Evolutionary conservation across 2,329 filamentous ascomycete species (phyloP).

Genomic region (Monosporascus sp.): DNA sequence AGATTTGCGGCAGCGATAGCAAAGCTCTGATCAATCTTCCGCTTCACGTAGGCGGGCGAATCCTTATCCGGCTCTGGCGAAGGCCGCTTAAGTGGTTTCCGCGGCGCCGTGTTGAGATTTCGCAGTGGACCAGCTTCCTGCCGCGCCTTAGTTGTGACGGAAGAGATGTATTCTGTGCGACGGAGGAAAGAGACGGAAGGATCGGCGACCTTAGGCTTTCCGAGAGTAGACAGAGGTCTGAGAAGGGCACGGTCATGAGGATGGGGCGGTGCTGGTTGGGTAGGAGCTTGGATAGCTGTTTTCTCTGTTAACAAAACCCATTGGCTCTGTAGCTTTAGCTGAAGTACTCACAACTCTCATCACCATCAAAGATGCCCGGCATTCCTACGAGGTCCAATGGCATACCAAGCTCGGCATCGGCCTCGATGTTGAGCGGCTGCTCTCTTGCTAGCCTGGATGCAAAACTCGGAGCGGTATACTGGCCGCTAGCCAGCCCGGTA

Average conservation of each 20-base stretch:
- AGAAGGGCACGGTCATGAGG: conserved; percentile 81
- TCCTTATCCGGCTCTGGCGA: conserved; percentile 56
- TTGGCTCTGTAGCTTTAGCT: background rate
- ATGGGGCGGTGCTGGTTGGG: conserved; percentile 66
- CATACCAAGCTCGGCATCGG: conserved; percentile 97
- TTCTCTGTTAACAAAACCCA: conserved; percentile 13
- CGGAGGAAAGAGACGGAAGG: conserved; percentile 87
- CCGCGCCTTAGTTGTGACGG: conserved; percentile 42
- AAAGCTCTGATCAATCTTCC: conserved; percentile 60
- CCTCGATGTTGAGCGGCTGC: conserved; percentile 93
- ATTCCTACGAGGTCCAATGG: conserved; percentile 92
- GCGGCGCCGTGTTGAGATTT: conserved; percentile 37
- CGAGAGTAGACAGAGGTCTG: conserved; percentile 75
- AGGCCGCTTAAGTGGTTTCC: conserved; percentile 39
- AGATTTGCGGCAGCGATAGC: conserved; percentile 47
- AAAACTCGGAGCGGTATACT: conserved; percentile 88
- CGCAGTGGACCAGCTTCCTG: conserved; percentile 49
- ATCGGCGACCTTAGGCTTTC: conserved; percentile 73
- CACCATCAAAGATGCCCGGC: conserved; percentile 89
- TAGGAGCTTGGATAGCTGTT: conserved; percentile 74
- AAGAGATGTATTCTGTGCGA: conserved; percentile 90
- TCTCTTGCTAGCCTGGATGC: conserved; percentile 83
- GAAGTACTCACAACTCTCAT: conserved; percentile 74
- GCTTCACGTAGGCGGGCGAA: conserved; percentile 61
- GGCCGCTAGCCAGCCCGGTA: conserved; percentile 76